Conservation (phyloP, 495 filamentous ascomycete species). For the Penicillium cataractarum region DNA sequence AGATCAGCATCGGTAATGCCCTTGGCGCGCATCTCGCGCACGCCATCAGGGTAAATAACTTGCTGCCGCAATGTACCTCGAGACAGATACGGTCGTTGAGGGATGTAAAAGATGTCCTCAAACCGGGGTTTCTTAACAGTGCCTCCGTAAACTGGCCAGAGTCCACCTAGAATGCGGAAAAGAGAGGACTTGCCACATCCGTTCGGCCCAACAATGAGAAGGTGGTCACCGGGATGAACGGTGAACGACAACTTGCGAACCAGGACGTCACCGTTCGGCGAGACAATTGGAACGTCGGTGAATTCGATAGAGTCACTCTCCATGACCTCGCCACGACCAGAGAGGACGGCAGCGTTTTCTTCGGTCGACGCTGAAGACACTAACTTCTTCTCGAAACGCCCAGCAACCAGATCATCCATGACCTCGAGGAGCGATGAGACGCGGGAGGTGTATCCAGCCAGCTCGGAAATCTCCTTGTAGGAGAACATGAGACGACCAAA, state of each 20-base stretch:
- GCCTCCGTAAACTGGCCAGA: slow-evolving; percentile 99
- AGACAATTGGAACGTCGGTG: slow-evolving; percentile 91
- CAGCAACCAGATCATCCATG: slow-evolving; percentile 88
- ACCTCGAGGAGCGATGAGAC: slow-evolving; percentile 88
- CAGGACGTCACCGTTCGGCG: slow-evolving; percentile 91
- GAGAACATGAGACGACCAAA: slow-evolving; percentile 98
- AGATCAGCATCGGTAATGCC: slow-evolving; percentile 84
- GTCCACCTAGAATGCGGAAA: slow-evolving; percentile 92
- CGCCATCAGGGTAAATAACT: slow-evolving; percentile 92
- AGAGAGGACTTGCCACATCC: slow-evolving; percentile 95
- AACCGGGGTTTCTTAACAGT: slow-evolving; percentile 86
- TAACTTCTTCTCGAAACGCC: slow-evolving; percentile 92
- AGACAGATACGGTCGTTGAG: slow-evolving; percentile 91
- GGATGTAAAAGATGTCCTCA: slow-evolving; percentile 96
- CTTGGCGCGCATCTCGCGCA: slow-evolving; percentile 83
- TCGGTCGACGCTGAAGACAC: slow-evolving; percentile 83
- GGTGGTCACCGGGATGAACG: slow-evolving; percentile 82
- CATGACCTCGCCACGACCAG: slow-evolving; percentile 73
- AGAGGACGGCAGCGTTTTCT: slow-evolving; percentile 76
- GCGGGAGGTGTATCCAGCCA: slow-evolving; percentile 91
- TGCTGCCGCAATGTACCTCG: slow-evolving; percentile 89
- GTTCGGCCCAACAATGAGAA: slow-evolving; percentile 94
- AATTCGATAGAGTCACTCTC: slow-evolving; percentile 87
- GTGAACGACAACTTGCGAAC: slow-evolving; percentile 83
- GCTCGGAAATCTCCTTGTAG: slow-evolving; percentile 95